Evolutionary conservation across 108 stramenopile genomes (phyloP).

Genomic region (Pseudonitzschia delicatissima): DNA sequence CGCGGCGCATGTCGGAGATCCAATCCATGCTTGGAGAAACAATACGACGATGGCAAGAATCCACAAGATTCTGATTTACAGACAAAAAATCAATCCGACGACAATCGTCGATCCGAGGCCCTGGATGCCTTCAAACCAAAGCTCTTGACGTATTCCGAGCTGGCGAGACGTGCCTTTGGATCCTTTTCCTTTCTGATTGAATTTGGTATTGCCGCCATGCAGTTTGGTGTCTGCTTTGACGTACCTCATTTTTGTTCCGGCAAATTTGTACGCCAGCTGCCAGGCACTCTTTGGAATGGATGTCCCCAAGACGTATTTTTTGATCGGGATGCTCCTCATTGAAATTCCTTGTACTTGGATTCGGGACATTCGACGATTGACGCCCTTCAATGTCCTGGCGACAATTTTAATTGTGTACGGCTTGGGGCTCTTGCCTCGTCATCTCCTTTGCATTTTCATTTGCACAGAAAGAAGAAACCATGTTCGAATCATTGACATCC

Average conservation of each 20-base stretch:
- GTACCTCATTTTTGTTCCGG: constrained; percentile 56
- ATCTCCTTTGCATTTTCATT: constrained; percentile 23
- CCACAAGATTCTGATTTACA: neutral
- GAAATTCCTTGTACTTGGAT: constrained; percentile 50
- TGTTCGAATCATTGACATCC: constrained; percentile 10
- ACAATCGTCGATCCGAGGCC: neutral
- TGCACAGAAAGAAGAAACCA: constrained; percentile 6
- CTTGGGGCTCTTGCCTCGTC: constrained; percentile 25
- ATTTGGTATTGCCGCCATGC: constrained; percentile 48
- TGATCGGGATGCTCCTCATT: constrained; percentile 33
- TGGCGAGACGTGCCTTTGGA: constrained; percentile 44
- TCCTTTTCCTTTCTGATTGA: constrained; percentile 25
- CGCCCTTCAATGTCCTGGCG: constrained; percentile 46
- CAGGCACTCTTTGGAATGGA: constrained; percentile 19
- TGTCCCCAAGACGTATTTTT: constrained; percentile 20
- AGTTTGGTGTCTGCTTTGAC: constrained; percentile 59
- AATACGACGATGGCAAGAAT: neutral
- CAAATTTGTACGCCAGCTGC: constrained; percentile 34
- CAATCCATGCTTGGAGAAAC: constrained; percentile 10
- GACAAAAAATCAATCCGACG: neutral
- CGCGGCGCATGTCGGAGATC: constrained; percentile 21
- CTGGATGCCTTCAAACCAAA: constrained; percentile 16
- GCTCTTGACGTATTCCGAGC: constrained; percentile 41
- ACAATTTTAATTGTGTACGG: constrained; percentile 49
- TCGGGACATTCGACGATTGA: constrained; percentile 44